These are phyloP conservation scores for Austroboletus niveus DNA, from an alignment of 1,284 basidiomycete genomes.

Conservation along the genomic window DNA sequence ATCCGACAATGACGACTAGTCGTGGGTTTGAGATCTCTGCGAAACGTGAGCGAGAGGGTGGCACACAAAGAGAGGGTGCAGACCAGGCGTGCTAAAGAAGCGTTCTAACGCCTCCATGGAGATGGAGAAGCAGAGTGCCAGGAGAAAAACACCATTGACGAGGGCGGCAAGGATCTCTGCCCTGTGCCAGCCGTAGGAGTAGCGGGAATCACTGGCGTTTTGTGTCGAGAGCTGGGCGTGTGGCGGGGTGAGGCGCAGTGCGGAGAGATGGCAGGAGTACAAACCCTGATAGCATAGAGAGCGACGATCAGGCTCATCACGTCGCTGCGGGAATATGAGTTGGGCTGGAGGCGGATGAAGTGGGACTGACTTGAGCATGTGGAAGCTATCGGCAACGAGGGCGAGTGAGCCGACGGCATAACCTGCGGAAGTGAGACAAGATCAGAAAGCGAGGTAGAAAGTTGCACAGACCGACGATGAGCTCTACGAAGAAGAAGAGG, in stretches of 20 bases:
- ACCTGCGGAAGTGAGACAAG: conserved; percentile 43
- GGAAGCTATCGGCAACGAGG: conserved; percentile 95
- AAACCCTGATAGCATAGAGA: conserved; percentile 92
- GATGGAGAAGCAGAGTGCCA: conserved; percentile 96
- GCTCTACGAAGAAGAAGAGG: conserved; percentile 91
- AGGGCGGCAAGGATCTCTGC: conserved; percentile 98
- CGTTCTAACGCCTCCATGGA: conserved; percentile 90
- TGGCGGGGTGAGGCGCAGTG: conserved; percentile 6
- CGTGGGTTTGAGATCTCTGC: conserved; percentile 87
- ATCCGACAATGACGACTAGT: conserved; percentile 89
- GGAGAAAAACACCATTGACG: conserved; percentile 94
- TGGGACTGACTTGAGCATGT: conserved; percentile 87
- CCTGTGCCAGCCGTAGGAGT: conserved; percentile 96
- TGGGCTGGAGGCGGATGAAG: not conserved
- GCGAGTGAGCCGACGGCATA: conserved; percentile 95
- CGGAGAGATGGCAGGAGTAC: not conserved
- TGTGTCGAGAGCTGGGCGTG: conserved; percentile 52
- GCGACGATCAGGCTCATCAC: conserved; percentile 95
- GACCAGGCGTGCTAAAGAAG: conserved; percentile 83
- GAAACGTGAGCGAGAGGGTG: conserved; percentile 9
- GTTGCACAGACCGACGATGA: conserved; percentile 65
- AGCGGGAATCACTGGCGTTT: conserved; percentile 52
- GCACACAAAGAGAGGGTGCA: conserved; percentile 19
- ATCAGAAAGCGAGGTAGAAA: not conserved
- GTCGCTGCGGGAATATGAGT: conserved; percentile 56